Percentiles rank a stretch among this genome's conserved stretches.
phyloP scores from a whole-genome alignment of 2,329 filamentous ascomycete species.

The Neofusicoccum cordaticola region DNA sequence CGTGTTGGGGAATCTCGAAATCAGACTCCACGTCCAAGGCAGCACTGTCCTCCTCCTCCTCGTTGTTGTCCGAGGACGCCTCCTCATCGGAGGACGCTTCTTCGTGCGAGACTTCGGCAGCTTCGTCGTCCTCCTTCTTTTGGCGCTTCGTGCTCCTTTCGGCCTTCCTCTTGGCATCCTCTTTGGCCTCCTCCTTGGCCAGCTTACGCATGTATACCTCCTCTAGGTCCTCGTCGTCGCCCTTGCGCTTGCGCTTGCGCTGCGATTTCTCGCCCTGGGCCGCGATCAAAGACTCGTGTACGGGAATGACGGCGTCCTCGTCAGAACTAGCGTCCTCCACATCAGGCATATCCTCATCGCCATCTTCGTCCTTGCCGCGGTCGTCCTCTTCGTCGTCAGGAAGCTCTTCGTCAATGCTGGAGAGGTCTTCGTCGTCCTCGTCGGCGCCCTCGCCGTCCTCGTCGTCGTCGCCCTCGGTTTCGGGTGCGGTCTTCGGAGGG shows the following conservation, averaged over 20 bases:
- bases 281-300: slow-evolving; percentile 34
- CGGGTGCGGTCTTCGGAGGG: slow-evolving; percentile 22
- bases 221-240: slow-evolving; percentile 67
- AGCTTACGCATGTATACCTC: slow-evolving; percentile 67
- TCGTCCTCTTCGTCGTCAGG: slow-evolving; percentile 33
- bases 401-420: slow-evolving; percentile 23
- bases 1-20: slow-evolving; percentile 51
- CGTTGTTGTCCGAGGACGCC: background rate
- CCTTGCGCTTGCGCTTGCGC: slow-evolving; percentile 49
- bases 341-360: slow-evolving; percentile 24
- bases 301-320: slow-evolving; percentile 13
- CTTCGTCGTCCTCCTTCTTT: slow-evolving; percentile 33
- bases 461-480: slow-evolving; percentile 49
- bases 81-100: background rate
- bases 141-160: slow-evolving; percentile 37
- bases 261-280: slow-evolving; percentile 15
- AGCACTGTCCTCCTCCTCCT: slow-evolving; percentile 19
- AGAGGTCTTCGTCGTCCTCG: slow-evolving; percentile 23
- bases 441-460: slow-evolving; percentile 46
- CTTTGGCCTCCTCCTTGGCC: slow-evolving; percentile 46
- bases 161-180: slow-evolving; percentile 29
- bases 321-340: slow-evolving; percentile 21
- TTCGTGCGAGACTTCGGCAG: slow-evolving; percentile 16
- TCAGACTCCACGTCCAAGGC: slow-evolving; percentile 49
- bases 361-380: slow-evolving; percentile 7